Conservation (phyloP, 805 yeast species). For the Kurtzmaniella cleridarum region DNA sequence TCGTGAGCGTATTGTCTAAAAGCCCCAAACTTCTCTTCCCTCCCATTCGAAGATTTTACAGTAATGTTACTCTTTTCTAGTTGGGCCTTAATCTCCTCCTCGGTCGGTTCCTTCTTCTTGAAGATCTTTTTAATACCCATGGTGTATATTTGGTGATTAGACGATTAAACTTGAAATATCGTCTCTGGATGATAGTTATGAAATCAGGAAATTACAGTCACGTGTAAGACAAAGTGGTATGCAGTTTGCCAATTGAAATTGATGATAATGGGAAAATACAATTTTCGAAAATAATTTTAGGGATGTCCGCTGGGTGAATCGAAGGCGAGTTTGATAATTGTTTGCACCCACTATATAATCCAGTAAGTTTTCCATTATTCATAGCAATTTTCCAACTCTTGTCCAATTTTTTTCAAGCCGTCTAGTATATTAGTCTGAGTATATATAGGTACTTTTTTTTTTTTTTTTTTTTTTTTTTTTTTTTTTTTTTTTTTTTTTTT, state of each 20-base stretch:
- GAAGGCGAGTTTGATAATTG: too few species aligned
- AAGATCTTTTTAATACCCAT: constrained; percentile 46
- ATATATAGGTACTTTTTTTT: too few species aligned
- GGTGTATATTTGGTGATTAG: constrained; percentile 4
- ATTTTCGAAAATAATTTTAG: too few species aligned
- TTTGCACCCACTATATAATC: too few species aligned
- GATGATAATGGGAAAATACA: neutral
- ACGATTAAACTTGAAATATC: neutral
- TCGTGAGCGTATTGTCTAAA: constrained; percentile 46
- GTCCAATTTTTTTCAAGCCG: too few species aligned
- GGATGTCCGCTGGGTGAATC: too few species aligned
- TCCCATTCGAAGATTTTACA: constrained; percentile 24
- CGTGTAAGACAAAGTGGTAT: neutral
- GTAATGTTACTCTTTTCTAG: constrained; percentile 38
- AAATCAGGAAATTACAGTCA: neutral
- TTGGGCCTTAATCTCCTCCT: constrained; percentile 38
- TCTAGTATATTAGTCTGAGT: too few species aligned
- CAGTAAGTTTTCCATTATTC: too few species aligned
- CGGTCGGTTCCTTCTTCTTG: constrained; percentile 46
- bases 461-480: too few species aligned
- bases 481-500: too few species aligned
- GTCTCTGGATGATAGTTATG: neutral
- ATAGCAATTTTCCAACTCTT: too few species aligned
- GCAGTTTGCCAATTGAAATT: too few species aligned
- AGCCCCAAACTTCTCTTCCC: constrained; percentile 48